Evolutionary conservation across 805 yeast species (phyloP), one percentile per base, ranked within the genome.

Genomic region (Kurtzmaniella cleridarum): DNA sequence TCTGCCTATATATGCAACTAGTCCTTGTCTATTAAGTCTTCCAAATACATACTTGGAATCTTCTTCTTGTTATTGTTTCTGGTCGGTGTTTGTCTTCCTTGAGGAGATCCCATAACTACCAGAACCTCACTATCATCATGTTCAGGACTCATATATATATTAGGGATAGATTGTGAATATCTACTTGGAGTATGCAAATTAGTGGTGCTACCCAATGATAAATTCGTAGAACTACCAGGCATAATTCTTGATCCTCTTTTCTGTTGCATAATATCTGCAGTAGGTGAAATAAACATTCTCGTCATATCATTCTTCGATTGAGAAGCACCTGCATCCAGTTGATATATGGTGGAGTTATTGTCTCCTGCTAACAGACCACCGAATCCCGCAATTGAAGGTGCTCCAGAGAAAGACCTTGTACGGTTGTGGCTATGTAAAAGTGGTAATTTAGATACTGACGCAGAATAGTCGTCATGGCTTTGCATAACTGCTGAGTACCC

Each of bases 271-370:
- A 81, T 82, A 50, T 84, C 88, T 13, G 80, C 81, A 1, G 95
- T 86, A 27, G 95, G 95, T 2, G 93, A 84, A 38, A 84, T 76
- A 58, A 82, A 86, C 74, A 81, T 69, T 38, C 55, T 64, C 29
- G 75, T 69, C 48, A 65, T 58, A 43, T 70, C 76, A 39, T 63
- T 61, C 41, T 62, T 61, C 10, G 66, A 48, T 0, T 69, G 56
- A 14, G 63, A 55, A 11, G 48, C 48, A 12, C 51, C 63, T 10
- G 46, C 44, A 14, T 60, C 66, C 11, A 60, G 54, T 35, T 52
- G 55, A 44, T 59, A 62, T 20, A 66, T 55, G 13, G 66, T 60
- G 8, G 68, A 61, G 8, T 20, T 20, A 16, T 51, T 54, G 39
- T 60, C 68, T 13, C 67, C 68, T 2, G 47, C 45, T 30, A 52